Evolutionary conservation across 2,329 filamentous ascomycete species (phyloP), one percentile per base, ranked within the genome.

Genomic region (Fusarium tjaetaba): DNA sequence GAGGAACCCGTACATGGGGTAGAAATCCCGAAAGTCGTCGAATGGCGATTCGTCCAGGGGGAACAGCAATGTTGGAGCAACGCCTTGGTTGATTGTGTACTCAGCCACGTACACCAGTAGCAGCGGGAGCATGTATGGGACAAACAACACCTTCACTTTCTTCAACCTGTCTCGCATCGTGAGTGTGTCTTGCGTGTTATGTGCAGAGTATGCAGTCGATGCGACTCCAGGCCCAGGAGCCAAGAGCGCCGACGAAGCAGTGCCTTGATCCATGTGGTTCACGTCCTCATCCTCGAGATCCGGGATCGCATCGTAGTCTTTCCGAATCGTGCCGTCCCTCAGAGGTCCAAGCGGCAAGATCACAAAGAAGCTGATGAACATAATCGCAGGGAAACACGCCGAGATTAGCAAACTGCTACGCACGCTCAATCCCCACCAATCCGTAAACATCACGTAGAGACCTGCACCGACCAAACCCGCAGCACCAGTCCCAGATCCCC

Each of bases 81-180:
- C 94, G 41, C 95, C 96, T 84, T 97, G 95, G 84, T 98, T 98
- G 82, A 98, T 98, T 62, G 94, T 97, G 81, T 99, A 99, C 85
- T 99, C 96, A 64, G 95, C 94, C 41, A 98, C 89, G 81, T 98
- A 99, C 36, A 99, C 96, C 22, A 98, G 85, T 39, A 98, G 87
- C 20, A 99, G 87, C 1, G 96, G 96, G 7, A 97, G 87, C 95
- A 99, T 98, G 81, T 92, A 92, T 0, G 90, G 90, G 49, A 97
- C 85, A 79, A 98, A 92, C 4, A 98, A 86, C 1, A 87, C 86
- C 70, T 85, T 88, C 0, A 92, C 90, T 9, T 94, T 91, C n/a
- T 84, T 84, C 39, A 98, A 81, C 63, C 91, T 89, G n/a, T 81
- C 77, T 20, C 73, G 70, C 28, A 91, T 81, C 1, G 82, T 80